Evolutionary conservation across 768 basidiomycete species (phyloP).

Genomic region (Melanogaster broomeanus): DNA sequence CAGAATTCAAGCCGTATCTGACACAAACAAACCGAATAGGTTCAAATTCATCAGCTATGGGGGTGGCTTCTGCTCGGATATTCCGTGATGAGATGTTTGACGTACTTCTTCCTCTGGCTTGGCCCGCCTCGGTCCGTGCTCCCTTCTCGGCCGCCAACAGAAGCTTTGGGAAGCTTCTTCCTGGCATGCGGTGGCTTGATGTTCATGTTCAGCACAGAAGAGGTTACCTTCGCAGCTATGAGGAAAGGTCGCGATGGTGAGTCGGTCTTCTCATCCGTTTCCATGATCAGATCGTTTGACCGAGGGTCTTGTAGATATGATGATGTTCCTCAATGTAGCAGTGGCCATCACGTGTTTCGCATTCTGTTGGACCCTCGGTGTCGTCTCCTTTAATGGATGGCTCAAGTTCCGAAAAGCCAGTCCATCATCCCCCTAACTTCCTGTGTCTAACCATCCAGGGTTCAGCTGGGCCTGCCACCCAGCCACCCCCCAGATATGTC

Average conservation of each 20-base stretch:
- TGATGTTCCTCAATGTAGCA: conserved; percentile 87
- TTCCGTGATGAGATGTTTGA: conserved; percentile 78
- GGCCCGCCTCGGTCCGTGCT: conserved; percentile 80
- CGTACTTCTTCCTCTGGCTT: conserved; percentile 95
- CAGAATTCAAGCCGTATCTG: conserved; percentile 1
- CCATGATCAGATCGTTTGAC: conserved; percentile 4
- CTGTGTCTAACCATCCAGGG: no score
- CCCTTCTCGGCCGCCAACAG: conserved; percentile 92
- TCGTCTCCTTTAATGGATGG: conserved; percentile 85
- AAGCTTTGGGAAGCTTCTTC: conserved; percentile 86
- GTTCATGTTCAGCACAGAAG: conserved; percentile 91
- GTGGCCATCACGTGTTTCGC: conserved; percentile 85
- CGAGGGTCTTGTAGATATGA: conserved; percentile 54
- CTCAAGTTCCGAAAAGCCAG: conserved; percentile 48
- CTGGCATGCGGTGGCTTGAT: conserved; percentile 85
- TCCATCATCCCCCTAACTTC: conserved; percentile 4
- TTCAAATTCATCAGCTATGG: conserved; percentile 91
- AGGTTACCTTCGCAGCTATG: conserved; percentile 90
- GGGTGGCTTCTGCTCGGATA: conserved; percentile 82
- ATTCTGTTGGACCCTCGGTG: conserved; percentile 78
- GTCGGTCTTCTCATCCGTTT: conserved; percentile 13
- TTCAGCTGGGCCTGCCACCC: no score
- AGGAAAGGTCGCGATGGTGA: conserved; percentile 81
- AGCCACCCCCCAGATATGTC: no score
- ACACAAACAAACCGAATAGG: conserved; percentile 39